A percentile compares a stretch with the other conserved stretches of the same genome.
Evolutionary conservation across 805 yeast species (phyloP).

Genomic region (Zygotorulaspora florentina): DNA sequence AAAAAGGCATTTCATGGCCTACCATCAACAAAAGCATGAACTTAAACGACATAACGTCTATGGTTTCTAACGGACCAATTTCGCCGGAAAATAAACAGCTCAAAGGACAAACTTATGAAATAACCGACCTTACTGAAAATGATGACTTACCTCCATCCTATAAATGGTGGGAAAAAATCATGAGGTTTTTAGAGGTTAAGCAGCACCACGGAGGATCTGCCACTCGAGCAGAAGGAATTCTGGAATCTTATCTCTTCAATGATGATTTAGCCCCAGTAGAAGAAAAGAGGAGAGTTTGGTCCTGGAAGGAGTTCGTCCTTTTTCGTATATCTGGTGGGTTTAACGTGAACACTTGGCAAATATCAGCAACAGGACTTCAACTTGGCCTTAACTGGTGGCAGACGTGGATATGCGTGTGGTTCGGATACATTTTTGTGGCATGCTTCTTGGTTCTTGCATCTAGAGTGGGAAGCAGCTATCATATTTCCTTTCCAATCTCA

Average conservation of each 20-base stretch:
- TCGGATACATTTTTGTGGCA: slow-evolving; percentile 76
- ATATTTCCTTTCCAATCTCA: slow-evolving; percentile 80
- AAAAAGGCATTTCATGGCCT: background rate
- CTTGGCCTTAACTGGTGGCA: slow-evolving; percentile 90
- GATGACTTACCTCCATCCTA: background rate
- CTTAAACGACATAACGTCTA: background rate
- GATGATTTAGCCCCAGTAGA: slow-evolving; percentile 80
- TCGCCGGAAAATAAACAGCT: background rate
- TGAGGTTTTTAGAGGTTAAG: slow-evolving; percentile 5
- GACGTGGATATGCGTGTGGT: slow-evolving; percentile 84
- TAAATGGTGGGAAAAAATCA: slow-evolving; percentile 2
- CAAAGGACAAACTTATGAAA: background rate
- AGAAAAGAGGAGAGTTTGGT: slow-evolving; percentile 68
- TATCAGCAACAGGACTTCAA: slow-evolving; percentile 80
- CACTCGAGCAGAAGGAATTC: slow-evolving; percentile 3
- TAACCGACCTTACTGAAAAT: background rate
- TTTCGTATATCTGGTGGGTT: slow-evolving; percentile 90
- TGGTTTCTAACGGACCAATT: background rate
- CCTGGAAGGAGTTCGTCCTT: slow-evolving; percentile 73
- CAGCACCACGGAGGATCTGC: slow-evolving; percentile 4
- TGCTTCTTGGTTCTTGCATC: slow-evolving; percentile 64
- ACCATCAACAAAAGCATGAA: background rate
- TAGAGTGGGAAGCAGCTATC: slow-evolving; percentile 77
- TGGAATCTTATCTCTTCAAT: slow-evolving; percentile 53
- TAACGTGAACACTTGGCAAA: slow-evolving; percentile 89